Evolutionary conservation across 2,329 filamentous ascomycete species (phyloP).

Genomic region (Cordyceps farinosa): DNA sequence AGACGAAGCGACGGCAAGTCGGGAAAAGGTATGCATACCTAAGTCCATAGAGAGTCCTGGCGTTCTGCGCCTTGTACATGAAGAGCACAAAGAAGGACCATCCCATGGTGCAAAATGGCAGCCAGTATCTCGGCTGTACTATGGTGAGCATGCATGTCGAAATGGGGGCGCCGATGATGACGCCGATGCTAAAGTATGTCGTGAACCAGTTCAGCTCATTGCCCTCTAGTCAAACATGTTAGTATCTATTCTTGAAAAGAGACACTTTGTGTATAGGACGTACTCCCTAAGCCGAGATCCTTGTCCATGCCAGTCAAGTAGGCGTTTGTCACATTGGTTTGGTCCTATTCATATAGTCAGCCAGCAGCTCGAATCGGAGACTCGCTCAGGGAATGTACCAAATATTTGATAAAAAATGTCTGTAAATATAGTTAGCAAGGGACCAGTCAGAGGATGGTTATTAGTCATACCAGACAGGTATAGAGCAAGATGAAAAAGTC

Average conservation of each 20-base stretch:
- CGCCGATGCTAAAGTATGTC: constrained; percentile 46
- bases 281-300: constrained; percentile 36
- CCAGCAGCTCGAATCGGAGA: background rate
- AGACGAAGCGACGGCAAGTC: background rate
- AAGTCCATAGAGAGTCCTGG: constrained; percentile 42
- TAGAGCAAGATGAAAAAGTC: constrained; percentile 43
- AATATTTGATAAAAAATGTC: constrained; percentile 43
- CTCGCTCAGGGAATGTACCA: constrained; percentile 25
- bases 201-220: constrained; percentile 44
- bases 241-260: background rate
- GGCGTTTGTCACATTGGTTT: constrained; percentile 45
- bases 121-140: constrained; percentile 40
- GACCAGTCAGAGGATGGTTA: background rate
- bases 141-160: constrained; percentile 43
- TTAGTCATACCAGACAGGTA: constrained; percentile 33
- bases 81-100: constrained; percentile 41
- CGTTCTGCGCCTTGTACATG: constrained; percentile 36
- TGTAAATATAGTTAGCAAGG: background rate
- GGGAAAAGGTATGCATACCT: background rate
- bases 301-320: constrained; percentile 47
- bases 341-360: constrained; percentile 27
- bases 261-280: constrained; percentile 21
- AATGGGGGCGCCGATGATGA: constrained; percentile 42
- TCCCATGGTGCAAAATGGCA: constrained; percentile 33
- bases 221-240: constrained; percentile 19